Evolutionary conservation across 495 filamentous ascomycete genomes (phyloP), one percentile per base, ranked within the genome.

Genomic region (Podospora australis): DNA sequence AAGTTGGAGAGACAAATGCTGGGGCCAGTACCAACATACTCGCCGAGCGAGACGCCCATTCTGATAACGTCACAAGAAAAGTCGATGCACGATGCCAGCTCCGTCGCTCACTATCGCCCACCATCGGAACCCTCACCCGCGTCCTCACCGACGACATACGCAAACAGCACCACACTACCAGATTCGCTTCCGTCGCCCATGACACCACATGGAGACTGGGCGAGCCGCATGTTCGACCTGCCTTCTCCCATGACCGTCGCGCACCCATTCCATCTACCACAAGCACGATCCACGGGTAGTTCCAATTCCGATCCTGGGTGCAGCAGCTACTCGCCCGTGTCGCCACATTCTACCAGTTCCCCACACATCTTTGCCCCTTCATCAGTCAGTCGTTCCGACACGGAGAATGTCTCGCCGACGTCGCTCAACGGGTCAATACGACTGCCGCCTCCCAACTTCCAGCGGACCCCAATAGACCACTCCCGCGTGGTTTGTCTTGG

Each of bases 401-500:
- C 68, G 0, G 56, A 53, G 19, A 55, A 55, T 14, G 59, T 51
- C 0, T 67, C 66, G 1, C 44, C 61, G 3, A 60, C 56, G 2
- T 67, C 63, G 17, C 58, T 62, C 25, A 47, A 53, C 10, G 48
- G 46, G 30, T 55, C 61, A 17, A 24, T 64, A 19, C 46, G 55
- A 10, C 41, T 67, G 10, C 63, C 70, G 11, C 44, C 59, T 6
- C 63, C 70, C 2, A 58, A 66, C 2, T 64, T 64, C 29, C 75
- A 68, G 40, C 68, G 67, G 36, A 68, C 63, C n/a, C 71, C 68
- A 7, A 74, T 78, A 45, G 70, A 74, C 43, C 69, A 72, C 24
- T 68, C 69, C 4, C 55, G 70, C 25, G 69, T 78, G 4, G 57
- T 78, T n/a, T 78, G 74, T 38, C 60, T 76, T 1, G 75, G 74